A percentile compares a stretch with the other conserved stretches of the same genome.
Conservation (phyloP, 2,329 filamentous ascomycete genomes). For the Exophiala lecanii-corni region DNA sequence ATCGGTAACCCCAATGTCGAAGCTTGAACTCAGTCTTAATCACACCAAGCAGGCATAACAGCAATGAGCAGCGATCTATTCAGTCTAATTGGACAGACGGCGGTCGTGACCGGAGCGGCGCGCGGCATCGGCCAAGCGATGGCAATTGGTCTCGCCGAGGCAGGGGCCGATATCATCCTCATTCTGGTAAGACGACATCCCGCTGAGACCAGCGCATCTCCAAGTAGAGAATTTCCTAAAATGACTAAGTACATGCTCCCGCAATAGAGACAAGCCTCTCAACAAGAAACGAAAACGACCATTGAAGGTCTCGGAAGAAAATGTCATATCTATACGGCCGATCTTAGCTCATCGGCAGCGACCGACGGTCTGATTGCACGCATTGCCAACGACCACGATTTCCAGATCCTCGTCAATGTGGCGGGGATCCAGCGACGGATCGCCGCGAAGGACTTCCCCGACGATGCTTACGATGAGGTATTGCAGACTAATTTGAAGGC, state of each 20-base stretch:
- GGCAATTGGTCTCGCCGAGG: slow-evolving; percentile 42
- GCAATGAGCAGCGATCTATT: slow-evolving; percentile 10
- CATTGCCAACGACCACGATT: not conserved
- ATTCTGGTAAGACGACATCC: slow-evolving; percentile 32
- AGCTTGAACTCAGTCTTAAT: too few species aligned
- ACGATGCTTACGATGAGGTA: slow-evolving; percentile 33
- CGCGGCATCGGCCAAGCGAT: slow-evolving; percentile 43
- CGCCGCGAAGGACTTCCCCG: slow-evolving; percentile 55
- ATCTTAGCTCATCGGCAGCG: slow-evolving; percentile 8
- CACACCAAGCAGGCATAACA: too few species aligned
- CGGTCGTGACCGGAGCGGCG: slow-evolving; percentile 42
- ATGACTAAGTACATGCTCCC: not conserved
- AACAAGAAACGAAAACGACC: slow-evolving; percentile 7
- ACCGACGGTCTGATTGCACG: slow-evolving; percentile 6
- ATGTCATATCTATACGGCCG: slow-evolving; percentile 13
- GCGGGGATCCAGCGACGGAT: slow-evolving; percentile 2
- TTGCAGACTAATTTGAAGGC: slow-evolving; percentile 35
- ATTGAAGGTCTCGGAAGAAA: slow-evolving; percentile 14
- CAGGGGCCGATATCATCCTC: slow-evolving; percentile 42
- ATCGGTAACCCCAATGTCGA: too few species aligned
- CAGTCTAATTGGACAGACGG: slow-evolving; percentile 34
- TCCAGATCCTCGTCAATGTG: slow-evolving; percentile 5
- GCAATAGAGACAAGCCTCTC: slow-evolving; percentile 11
- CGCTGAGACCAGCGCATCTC: not conserved
- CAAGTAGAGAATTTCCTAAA: not conserved